Evolutionary conservation across 1,284 basidiomycete species (phyloP).

Genomic region (Apiotrichum montevideense): DNA sequence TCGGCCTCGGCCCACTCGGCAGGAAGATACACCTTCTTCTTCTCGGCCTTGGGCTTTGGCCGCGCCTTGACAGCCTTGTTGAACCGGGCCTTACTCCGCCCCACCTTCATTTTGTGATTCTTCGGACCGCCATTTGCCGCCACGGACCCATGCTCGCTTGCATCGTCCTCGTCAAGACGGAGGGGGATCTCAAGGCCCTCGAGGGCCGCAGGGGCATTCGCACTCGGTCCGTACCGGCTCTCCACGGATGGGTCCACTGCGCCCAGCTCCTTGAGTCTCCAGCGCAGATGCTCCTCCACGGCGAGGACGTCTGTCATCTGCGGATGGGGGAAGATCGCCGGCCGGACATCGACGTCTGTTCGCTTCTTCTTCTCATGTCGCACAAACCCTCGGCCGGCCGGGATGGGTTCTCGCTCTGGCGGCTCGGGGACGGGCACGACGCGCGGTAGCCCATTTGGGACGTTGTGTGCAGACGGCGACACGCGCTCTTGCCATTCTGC

Average conservation of each 20-base stretch:
- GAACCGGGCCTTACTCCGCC: slow-evolving; percentile 15
- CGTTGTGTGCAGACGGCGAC: not conserved
- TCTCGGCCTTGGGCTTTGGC: slow-evolving; percentile 15
- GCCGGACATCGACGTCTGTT: slow-evolving; percentile 1
- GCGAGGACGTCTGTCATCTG: slow-evolving; percentile 48
- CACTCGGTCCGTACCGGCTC: slow-evolving; percentile 38
- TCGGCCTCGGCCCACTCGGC: slow-evolving; percentile 41
- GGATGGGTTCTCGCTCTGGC: slow-evolving; percentile 14
- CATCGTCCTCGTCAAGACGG: slow-evolving; percentile 22
- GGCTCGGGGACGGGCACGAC: not conserved
- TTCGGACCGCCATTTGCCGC: slow-evolving; percentile 16
- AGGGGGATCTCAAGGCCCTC: slow-evolving; percentile 32
- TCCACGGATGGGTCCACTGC: slow-evolving; percentile 41
- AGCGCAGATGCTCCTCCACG: slow-evolving; percentile 46
- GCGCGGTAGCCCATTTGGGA: not conserved
- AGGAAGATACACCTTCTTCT: slow-evolving; percentile 35
- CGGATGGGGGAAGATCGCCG: slow-evolving; percentile 41
- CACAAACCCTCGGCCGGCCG: slow-evolving; percentile 36
- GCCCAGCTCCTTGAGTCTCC: slow-evolving; percentile 46
- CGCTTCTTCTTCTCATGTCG: slow-evolving; percentile 24
- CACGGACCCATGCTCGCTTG: slow-evolving; percentile 4
- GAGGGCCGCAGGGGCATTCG: slow-evolving; percentile 32
- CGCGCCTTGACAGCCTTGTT: slow-evolving; percentile 21
- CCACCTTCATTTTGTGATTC: slow-evolving; percentile 16
- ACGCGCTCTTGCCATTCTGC: slow-evolving; percentile 24